A percentile compares a stretch with the other conserved stretches of the same genome.
phyloP scores from a whole-genome alignment of 768 basidiomycete genomes.

The Pholiota conissans region DNA sequence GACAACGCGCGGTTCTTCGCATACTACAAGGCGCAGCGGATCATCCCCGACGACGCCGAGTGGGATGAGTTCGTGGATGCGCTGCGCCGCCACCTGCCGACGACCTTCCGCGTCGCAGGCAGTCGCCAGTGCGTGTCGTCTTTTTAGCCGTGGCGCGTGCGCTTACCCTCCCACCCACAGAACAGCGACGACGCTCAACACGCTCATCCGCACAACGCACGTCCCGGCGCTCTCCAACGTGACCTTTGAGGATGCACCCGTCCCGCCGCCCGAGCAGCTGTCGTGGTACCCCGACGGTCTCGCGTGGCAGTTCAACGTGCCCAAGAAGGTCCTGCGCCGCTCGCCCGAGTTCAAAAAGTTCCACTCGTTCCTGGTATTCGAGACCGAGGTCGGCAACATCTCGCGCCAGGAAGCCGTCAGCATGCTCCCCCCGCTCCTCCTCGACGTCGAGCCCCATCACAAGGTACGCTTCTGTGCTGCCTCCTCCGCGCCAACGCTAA shows the following conservation, averaged over 20 bases:
- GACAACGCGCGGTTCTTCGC: conserved; percentile 63
- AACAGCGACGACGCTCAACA: conserved; percentile 72
- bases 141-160: background rate
- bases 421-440: conserved; percentile 96
- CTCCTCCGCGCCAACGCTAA: background rate
- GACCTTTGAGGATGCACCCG: conserved; percentile 70
- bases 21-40: conserved; percentile 76
- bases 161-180: conserved; percentile 31
- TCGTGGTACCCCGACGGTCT: conserved; percentile 95
- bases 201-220: conserved; percentile 73
- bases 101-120: conserved; percentile 91
- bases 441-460: conserved; percentile 94
- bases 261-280: conserved; percentile 81
- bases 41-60: conserved; percentile 75
- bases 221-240: conserved; percentile 75
- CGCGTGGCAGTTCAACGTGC: conserved; percentile 94
- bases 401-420: conserved; percentile 97
- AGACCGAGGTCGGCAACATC: conserved; percentile 97
- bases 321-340: conserved; percentile 86
- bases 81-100: conserved; percentile 76
- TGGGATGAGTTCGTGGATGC: conserved; percentile 73
- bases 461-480: conserved; percentile 49
- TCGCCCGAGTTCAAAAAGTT: conserved; percentile 91
- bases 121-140: conserved; percentile 66
- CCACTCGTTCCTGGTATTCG: conserved; percentile 94